These are phyloP conservation scores for Xerocomus potaroensis DNA, from an alignment of 768 basidiomycete genomes.

Conservation along the genomic window DNA sequence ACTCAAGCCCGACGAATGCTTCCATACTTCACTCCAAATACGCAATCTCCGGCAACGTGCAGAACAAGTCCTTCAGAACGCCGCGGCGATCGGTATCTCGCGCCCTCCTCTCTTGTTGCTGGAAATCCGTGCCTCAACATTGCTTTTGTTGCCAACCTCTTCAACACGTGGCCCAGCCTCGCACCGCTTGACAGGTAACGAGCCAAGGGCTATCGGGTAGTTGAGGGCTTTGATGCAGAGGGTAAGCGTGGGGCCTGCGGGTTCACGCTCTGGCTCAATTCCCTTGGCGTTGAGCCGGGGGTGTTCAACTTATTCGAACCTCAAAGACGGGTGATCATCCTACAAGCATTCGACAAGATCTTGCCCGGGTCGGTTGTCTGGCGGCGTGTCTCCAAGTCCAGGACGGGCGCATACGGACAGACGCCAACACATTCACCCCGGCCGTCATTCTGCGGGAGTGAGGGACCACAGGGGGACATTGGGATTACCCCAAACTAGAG, in stretches of 20 bases:
- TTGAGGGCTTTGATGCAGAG: conserved; percentile 99
- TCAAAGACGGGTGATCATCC: conserved; percentile 89
- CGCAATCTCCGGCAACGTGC: conserved; percentile 78
- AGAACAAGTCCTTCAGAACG: conserved; percentile 92
- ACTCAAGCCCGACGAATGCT: conserved; percentile 91
- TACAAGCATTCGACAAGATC: conserved; percentile 97
- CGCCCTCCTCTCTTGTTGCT: conserved; percentile 82
- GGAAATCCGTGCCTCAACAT: conserved; percentile 98
- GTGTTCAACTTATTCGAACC: conserved; percentile 95
- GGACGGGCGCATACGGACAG: conserved; percentile 36
- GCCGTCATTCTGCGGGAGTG: conserved; percentile 31
- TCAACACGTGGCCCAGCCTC: conserved; percentile 96
- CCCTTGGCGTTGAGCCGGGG: conserved; percentile 91
- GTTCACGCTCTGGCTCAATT: conserved; percentile 98
- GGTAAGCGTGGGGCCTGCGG: conserved; percentile 97
- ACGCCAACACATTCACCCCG: conserved; percentile 34
- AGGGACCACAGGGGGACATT: conserved; percentile 69
- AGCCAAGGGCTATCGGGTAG: conserved; percentile 79
- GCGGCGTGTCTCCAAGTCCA: conserved; percentile 95
- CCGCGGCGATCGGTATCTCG: conserved; percentile 90
- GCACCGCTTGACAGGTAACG: conserved; percentile 93
- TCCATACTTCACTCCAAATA: conserved; percentile 85
- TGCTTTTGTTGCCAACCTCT: conserved; percentile 96
- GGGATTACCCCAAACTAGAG: conserved; percentile 82
- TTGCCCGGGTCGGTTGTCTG: conserved; percentile 89